phyloP scores from a whole-genome alignment of 1,284 basidiomycete species.

The Microbotryum saponariae region DNA sequence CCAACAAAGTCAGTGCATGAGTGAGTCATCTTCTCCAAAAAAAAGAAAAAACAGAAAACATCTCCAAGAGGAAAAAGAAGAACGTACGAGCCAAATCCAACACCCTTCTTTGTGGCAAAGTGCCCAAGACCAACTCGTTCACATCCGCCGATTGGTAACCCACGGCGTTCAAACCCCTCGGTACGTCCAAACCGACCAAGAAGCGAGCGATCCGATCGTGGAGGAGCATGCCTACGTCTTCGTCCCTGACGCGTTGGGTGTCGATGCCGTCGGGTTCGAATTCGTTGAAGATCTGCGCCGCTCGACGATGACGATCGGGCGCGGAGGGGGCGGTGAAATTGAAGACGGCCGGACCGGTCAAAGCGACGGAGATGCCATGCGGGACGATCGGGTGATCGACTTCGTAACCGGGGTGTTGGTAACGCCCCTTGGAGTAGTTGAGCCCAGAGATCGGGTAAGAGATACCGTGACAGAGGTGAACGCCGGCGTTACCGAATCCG shows the following conservation, averaged over 20 bases:
- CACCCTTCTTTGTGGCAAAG: conserved; percentile 77
- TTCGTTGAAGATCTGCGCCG: conserved; percentile 65
- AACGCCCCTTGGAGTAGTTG: conserved; percentile 54
- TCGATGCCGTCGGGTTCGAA: conserved; percentile 57
- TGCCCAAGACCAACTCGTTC: conserved; percentile 64
- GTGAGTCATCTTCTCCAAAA: not conserved
- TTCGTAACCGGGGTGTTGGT: conserved; percentile 54
- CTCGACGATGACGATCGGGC: conserved; percentile 81
- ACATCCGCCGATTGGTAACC: conserved; percentile 45
- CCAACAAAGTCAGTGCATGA: no score
- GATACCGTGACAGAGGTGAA: conserved; percentile 82
- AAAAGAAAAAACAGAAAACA: not conserved
- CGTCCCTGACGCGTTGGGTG: conserved; percentile 61
- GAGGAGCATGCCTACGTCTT: conserved; percentile 69
- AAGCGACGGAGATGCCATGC: conserved; percentile 54
- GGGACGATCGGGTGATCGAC: conserved; percentile 83
- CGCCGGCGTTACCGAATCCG: conserved; percentile 40
- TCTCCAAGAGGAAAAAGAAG: not conserved
- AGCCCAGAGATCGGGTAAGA: conserved; percentile 74
- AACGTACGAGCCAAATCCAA: conserved; percentile 69
- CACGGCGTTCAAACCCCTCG: conserved; percentile 75
- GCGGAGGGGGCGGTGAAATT: conserved; percentile 86
- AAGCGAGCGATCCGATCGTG: conserved; percentile 87
- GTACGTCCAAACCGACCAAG: conserved; percentile 76
- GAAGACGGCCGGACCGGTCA: conserved; percentile 85